Conservation (phyloP, 805 yeast species). For the Ogataea dorogensis region DNA sequence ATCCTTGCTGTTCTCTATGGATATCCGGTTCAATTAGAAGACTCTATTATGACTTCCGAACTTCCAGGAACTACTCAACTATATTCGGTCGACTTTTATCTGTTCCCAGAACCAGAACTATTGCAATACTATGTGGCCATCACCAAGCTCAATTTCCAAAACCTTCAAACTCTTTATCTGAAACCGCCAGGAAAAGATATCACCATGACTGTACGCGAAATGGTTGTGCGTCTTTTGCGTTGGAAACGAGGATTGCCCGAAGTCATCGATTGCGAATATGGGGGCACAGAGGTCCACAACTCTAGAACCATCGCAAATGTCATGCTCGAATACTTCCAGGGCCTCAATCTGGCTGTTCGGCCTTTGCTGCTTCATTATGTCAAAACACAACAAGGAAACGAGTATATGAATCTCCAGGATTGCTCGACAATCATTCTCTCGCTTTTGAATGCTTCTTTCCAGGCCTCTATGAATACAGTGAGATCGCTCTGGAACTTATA, state of each 20-base stretch:
- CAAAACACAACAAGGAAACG: conserved; percentile 50
- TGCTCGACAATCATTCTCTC: conserved; percentile 62
- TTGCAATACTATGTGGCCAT: conserved; percentile 66
- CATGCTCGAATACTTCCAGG: conserved; percentile 75
- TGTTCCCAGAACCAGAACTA: conserved; percentile 68
- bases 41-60: conserved; percentile 67
- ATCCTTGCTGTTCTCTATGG: conserved; percentile 74
- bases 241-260: conserved; percentile 64
- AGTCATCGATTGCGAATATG: conserved; percentile 58
- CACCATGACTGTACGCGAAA: conserved; percentile 60
- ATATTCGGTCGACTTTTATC: conserved; percentile 49
- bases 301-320: conserved; percentile 62
- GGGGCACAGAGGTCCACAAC: conserved; percentile 40
- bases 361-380: conserved; percentile 70
- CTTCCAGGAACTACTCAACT: conserved; percentile 62
- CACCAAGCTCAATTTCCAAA: conserved; percentile 66
- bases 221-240: conserved; percentile 57
- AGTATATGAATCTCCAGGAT: conserved; percentile 53
- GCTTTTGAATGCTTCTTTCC: conserved; percentile 66
- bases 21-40: conserved; percentile 65
- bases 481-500: conserved; percentile 63
- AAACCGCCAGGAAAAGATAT: conserved; percentile 64
- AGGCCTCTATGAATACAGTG: conserved; percentile 68
- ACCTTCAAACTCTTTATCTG: conserved; percentile 60
- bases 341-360: conserved; percentile 68